Base-by-base conservation (phyloP, 139 green algal species). In the Nannochloris sp. region DNA sequence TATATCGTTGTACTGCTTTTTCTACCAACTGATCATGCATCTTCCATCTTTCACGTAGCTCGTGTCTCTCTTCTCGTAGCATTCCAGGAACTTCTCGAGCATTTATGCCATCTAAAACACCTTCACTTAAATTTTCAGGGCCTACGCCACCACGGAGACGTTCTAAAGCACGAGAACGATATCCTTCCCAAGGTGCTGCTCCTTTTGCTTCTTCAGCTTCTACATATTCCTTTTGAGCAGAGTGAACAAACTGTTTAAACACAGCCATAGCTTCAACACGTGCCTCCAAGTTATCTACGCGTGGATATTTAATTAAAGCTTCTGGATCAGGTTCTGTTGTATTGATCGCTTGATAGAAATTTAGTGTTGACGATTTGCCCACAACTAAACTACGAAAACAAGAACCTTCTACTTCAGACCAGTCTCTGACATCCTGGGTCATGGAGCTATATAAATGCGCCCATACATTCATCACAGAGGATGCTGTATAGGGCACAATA, bases 271-370 rank as follows among this genome's bases (percentile, higher is more conserved):
- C 59, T 29, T 68, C 39, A 6, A 58, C 36, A 3, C 61, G 13
- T 9, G n/a, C 15, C 23, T 68, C 24, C 44, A 36, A 15, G 24
- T 71, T 39, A 24, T 42, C 10, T 10, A 44, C 27, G 6, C 27
- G 24, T 4, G 62, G 23, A 29, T 60, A 25, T 25, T 31, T 42
- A n/a, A 24, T 37, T 12, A 53, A 25, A 25, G 33, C 47, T 9
- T 15, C 32, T 3, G 13, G 19, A 38, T 67, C 14, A 13, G 32
- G 14, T 30, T 34, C 30, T 33, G 57, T 73, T 29, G 25, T 45
- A 45, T 74, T 74, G 4, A 71, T 27, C 2, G 56, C 7, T 51
- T 78, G 71, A 57, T 78, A 78, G 46, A 70, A 78, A 56, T 78
- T 78, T 45, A 78, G 56, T 23, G 71, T 78, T 34, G 42, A 68